A percentile compares a stretch with the other conserved stretches of the same genome.
Conservation (phyloP, 495 filamentous ascomycete genomes). For the Elasticomyces elasticus region DNA sequence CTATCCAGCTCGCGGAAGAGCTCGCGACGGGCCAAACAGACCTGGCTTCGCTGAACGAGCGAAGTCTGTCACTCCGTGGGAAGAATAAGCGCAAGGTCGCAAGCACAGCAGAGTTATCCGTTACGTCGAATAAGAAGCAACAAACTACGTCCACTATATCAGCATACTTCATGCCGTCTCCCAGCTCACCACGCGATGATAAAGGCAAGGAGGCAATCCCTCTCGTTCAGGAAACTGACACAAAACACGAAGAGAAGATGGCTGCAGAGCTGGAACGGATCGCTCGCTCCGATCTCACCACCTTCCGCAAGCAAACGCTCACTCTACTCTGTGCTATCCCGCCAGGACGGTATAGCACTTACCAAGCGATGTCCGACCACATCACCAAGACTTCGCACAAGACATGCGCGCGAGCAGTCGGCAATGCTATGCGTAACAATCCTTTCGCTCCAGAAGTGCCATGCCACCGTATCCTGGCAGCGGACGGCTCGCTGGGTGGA, state of each 20-base stretch:
- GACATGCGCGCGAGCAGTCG: conserved; percentile 69
- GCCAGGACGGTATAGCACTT: conserved; percentile 58
- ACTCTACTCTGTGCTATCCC: conserved; percentile 62
- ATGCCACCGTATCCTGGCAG: conserved; percentile 34
- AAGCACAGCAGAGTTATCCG: not conserved
- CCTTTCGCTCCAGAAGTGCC: conserved; percentile 37
- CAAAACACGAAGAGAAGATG: not conserved
- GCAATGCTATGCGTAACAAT: conserved; percentile 58
- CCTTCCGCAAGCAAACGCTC: conserved; percentile 23
- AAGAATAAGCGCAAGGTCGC: conserved; percentile 22
- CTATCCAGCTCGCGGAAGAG: conserved; percentile 24
- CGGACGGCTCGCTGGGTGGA: conserved; percentile 37
- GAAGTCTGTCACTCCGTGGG: conserved; percentile 25
- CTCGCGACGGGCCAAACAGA: conserved; percentile 25
- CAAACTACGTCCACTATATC: conserved; percentile 7
- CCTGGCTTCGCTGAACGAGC: conserved; percentile 23
- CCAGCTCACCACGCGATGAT: not conserved
- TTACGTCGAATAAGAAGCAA: not conserved
- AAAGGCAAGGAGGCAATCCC: not conserved
- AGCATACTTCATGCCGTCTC: conserved; percentile 14
- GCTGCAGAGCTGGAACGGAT: conserved; percentile 6
- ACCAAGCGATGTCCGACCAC: conserved; percentile 57
- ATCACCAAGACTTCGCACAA: conserved; percentile 34
- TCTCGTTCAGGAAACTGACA: not conserved
- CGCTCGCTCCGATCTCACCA: conserved; percentile 8